These are phyloP conservation scores for Fonsecaea pugnacius DNA, from an alignment of 2,329 filamentous ascomycete species.

Conservation along the genomic window DNA sequence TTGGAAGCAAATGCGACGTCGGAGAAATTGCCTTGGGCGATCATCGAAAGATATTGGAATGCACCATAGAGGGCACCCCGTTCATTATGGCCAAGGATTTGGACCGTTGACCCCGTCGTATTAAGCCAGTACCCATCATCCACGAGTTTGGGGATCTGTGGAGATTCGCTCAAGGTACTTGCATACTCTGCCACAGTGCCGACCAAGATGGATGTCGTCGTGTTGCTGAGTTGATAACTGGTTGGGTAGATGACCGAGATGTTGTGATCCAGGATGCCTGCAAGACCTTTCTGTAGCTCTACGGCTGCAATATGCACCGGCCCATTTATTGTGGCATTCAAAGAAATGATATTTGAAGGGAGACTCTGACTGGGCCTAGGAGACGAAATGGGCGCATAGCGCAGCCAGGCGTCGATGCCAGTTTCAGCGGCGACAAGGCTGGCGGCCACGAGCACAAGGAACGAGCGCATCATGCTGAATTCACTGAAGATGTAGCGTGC, in stretches of 20 bases:
- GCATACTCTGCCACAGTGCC: slow-evolving; percentile 43
- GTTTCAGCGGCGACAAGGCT: slow-evolving; percentile 55
- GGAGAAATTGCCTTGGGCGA: slow-evolving; percentile 64
- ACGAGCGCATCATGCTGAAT: slow-evolving; percentile 10
- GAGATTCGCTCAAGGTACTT: slow-evolving; percentile 33
- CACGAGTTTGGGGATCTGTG: slow-evolving; percentile 39
- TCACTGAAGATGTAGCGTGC: not conserved
- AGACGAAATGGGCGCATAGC: slow-evolving; percentile 62
- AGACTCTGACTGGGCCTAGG: slow-evolving; percentile 46
- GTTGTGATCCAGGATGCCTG: slow-evolving; percentile 60
- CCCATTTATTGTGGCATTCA: slow-evolving; percentile 59
- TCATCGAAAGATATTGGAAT: slow-evolving; percentile 68
- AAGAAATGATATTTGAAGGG: slow-evolving; percentile 56
- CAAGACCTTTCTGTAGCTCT: slow-evolving; percentile 63
- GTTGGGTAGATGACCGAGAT: slow-evolving; percentile 46
- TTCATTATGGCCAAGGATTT: slow-evolving; percentile 68
- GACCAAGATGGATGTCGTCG: slow-evolving; percentile 39
- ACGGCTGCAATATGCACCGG: slow-evolving; percentile 64
- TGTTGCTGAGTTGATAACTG: slow-evolving; percentile 36
- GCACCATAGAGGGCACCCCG: slow-evolving; percentile 70
- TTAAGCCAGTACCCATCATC: slow-evolving; percentile 64
- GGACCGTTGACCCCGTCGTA: slow-evolving; percentile 42
- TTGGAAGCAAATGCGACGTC: slow-evolving; percentile 56
- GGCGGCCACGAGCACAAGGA: slow-evolving; percentile 15
- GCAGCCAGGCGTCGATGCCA: slow-evolving; percentile 66